Conservation (phyloP, 2,329 filamentous ascomycete genomes). For the Claviceps sp. region DNA sequence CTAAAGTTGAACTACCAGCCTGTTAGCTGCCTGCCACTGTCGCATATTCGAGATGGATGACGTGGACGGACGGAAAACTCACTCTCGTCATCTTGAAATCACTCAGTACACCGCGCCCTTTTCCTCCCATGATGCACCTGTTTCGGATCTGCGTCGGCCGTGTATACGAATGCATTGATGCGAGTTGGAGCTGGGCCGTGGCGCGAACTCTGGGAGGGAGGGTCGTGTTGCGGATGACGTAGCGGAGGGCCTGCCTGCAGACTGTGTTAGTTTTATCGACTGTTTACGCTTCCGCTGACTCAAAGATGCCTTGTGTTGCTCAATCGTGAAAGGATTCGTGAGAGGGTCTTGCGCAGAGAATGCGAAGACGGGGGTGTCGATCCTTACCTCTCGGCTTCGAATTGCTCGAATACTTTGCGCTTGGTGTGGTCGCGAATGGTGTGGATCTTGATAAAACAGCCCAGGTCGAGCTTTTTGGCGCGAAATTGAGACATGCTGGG, state of each 20-base stretch:
- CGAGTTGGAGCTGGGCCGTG: slow-evolving; percentile 83
- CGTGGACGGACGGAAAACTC: slow-evolving; percentile 24
- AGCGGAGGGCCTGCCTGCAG: slow-evolving; percentile 74
- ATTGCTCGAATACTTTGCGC: slow-evolving; percentile 77
- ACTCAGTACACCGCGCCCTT: slow-evolving; percentile 75
- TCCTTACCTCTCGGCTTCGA: slow-evolving; percentile 76
- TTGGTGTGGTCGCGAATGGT: slow-evolving; percentile 93
- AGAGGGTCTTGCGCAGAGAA: not conserved
- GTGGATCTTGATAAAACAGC: slow-evolving; percentile 74
- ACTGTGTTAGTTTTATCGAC: not conserved
- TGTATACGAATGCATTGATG: slow-evolving; percentile 94
- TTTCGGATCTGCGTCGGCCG: slow-evolving; percentile 88
- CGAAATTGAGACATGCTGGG: slow-evolving; percentile 70
- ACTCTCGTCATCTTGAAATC: slow-evolving; percentile 90
- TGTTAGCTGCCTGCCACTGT: slow-evolving; percentile 12
- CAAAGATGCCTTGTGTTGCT: not conserved
- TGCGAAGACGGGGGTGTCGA: not conserved
- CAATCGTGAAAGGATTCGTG: not conserved
- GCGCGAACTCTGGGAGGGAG: slow-evolving; percentile 71
- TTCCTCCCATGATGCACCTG: slow-evolving; percentile 84
- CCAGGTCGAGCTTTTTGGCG: slow-evolving; percentile 78
- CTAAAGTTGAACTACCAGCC: slow-evolving; percentile 75
- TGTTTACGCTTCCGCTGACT: no score
- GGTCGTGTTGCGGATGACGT: slow-evolving; percentile 85
- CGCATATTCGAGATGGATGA: no score